These are phyloP conservation scores for Fusarium albidum DNA, from an alignment of 2,329 filamentous ascomycete genomes.

Conservation along the genomic window DNA sequence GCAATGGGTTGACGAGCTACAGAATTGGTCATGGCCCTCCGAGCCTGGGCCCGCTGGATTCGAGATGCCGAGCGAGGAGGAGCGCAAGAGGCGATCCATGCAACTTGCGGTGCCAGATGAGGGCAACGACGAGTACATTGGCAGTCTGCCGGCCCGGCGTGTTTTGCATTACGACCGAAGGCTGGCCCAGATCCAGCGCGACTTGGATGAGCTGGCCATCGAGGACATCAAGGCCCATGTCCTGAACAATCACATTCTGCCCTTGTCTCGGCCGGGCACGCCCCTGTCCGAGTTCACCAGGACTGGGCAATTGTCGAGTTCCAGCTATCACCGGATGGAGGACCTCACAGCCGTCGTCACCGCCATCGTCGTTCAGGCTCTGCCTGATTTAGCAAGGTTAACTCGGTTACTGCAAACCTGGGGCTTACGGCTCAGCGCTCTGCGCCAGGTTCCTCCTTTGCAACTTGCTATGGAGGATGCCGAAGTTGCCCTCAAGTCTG, in stretches of 20 bases:
- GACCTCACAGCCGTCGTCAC: conserved; percentile 92
- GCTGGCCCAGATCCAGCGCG: conserved; percentile 75
- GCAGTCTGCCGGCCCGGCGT: conserved; percentile 71
- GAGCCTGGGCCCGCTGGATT: conserved; percentile 62
- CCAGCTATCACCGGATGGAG: conserved; percentile 76
- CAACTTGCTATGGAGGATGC: conserved; percentile 72
- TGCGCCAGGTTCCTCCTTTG: conserved; percentile 76
- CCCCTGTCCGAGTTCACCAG: conserved; percentile 45
- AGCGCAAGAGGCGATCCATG: conserved; percentile 50
- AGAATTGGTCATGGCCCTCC: conserved; percentile 65
- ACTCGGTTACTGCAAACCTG: conserved; percentile 78
- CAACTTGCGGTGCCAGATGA: conserved; percentile 33
- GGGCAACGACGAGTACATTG: conserved; percentile 62
- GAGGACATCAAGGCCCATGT: conserved; percentile 93
- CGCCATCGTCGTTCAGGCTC: conserved; percentile 86
- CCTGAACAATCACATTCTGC: conserved; percentile 79
- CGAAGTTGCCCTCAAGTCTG: conserved; percentile 70
- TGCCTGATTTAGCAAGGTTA: conserved; percentile 82
- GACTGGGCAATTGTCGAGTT: conserved; percentile 53
- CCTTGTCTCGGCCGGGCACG: conserved; percentile 51
- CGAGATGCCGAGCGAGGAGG: conserved; percentile 52
- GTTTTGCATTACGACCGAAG: conserved; percentile 75
- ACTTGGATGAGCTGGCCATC: conserved; percentile 74
- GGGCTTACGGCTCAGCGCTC: conserved; percentile 77
- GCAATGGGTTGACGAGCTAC: conserved; percentile 78